phyloP scores from a whole-genome alignment of 1,284 basidiomycete genomes.

The Golubevia sp. region DNA sequence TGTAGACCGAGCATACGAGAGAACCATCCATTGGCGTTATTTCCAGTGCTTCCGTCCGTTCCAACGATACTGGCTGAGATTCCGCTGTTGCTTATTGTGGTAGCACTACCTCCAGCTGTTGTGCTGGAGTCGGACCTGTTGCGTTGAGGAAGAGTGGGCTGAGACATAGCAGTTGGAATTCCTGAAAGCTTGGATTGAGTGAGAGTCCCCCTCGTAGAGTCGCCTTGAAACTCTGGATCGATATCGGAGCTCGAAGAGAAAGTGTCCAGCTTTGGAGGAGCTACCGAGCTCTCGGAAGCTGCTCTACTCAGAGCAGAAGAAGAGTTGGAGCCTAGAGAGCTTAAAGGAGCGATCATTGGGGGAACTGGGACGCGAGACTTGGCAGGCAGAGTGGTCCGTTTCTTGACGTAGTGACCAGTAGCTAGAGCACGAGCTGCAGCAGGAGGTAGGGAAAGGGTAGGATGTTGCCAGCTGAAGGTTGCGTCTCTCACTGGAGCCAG shows the following conservation, averaged over 20 bases:
- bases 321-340: neutral
- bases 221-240: neutral
- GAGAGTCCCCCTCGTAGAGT: neutral
- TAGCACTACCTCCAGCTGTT: neutral
- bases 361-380: neutral
- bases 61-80: neutral
- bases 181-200: neutral
- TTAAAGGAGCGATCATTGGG: neutral
- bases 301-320: neutral
- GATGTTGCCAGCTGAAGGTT: neutral
- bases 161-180: neutral
- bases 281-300: neutral
- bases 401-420: neutral
- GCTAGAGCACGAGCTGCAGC: neutral
- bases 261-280: neutral
- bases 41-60: neutral
- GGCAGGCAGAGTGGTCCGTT: neutral
- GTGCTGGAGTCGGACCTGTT: neutral
- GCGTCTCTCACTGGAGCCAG: neutral
- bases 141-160: neutral
- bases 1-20: neutral
- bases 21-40: neutral
- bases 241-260: neutral
- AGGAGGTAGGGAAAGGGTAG: neutral
- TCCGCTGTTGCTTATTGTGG: neutral